phyloP scores from a whole-genome alignment of 345 rosid species.

The Acer saccharum region DNA sequence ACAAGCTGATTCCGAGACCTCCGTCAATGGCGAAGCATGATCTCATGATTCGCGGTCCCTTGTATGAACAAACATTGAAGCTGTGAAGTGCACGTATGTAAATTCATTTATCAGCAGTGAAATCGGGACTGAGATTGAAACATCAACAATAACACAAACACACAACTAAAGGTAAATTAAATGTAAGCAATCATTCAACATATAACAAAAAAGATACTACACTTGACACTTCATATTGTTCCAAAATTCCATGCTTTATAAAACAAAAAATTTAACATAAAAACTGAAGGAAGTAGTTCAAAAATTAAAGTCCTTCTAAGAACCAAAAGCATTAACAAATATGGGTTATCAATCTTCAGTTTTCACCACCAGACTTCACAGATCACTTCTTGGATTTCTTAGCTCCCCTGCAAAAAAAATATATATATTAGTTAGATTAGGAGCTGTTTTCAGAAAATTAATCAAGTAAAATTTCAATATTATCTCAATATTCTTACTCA shows the following conservation, averaged over 20 bases:
- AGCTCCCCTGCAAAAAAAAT: slow-evolving; percentile 27
- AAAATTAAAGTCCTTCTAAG: slow-evolving; percentile 23
- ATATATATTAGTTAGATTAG: neutral
- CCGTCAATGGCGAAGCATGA: no score
- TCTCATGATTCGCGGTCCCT: no score
- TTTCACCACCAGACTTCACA: neutral
- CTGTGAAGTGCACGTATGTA: no score
- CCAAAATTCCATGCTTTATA: slow-evolving; percentile 28
- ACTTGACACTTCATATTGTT: neutral
- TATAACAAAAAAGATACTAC: slow-evolving; percentile 14
- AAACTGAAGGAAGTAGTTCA: slow-evolving; percentile 13
- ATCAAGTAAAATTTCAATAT: neutral
- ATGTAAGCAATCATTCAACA: slow-evolving; percentile 15
- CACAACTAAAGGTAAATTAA: neutral
- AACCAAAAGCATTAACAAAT: slow-evolving; percentile 25
- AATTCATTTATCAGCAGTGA: no score
- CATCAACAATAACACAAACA: neutral
- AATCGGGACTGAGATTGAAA: neutral
- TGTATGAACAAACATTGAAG: no score
- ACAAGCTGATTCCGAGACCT: no score
- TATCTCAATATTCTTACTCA: slow-evolving; percentile 33
- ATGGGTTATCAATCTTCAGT: slow-evolving; percentile 14
- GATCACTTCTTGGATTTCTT: slow-evolving; percentile 47
- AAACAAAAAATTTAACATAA: slow-evolving; percentile 14
- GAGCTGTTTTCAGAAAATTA: neutral